Base-by-base conservation (phyloP, 2,329 filamentous ascomycete genomes). In the Botrytis tulipae region DNA sequence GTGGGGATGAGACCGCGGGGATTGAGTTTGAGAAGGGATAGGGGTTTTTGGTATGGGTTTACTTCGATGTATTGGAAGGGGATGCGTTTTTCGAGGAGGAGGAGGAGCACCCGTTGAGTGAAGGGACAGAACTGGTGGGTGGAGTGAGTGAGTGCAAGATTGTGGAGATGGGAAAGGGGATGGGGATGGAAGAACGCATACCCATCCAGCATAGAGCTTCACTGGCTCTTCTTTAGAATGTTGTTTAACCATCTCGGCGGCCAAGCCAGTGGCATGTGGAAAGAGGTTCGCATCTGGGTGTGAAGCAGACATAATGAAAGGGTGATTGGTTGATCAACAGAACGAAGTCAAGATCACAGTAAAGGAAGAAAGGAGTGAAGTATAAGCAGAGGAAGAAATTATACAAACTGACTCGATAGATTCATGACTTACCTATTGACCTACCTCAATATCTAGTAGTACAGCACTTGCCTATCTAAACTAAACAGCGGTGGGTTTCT, bases 11-110 rank as follows among this genome's bases (percentile, higher is more conserved):
- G 85, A 1, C 92, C 92, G 20, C 92, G 88, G 0, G 92, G 92
- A 79, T 95, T 95, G 75, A 95, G 84, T 14, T 86, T 85, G 35
- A 95, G 84, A 42, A 94, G 90, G 1, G 87, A 89, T 5, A 87
- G 82, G 0, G 88, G 89, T 79, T 95, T 95, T 81, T 90, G 84
- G 84, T 94, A 94, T 0, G 92, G 92, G 81, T 94, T 94, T 74
- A 94, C 90, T 84, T 93, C 91, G 76, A 92, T 85, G 81, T 93
- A 93, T 82, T 94, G 90, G 80, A 95, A 91, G 25, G 88, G 87
- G 44, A 94, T 91, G 3, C 85, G 82, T 81, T 95, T 94, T 80
- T 94, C 92, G 78, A 90, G 87, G 18, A 95, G 86, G 1, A 90
- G 88, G 75, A 93, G 90, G 90, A 92, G 94, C 22, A 87, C 86